A percentile compares a stretch with the other conserved stretches of the same genome.
Conservation (phyloP, 1,284 basidiomycete species). For the Trametes sp. region DNA sequence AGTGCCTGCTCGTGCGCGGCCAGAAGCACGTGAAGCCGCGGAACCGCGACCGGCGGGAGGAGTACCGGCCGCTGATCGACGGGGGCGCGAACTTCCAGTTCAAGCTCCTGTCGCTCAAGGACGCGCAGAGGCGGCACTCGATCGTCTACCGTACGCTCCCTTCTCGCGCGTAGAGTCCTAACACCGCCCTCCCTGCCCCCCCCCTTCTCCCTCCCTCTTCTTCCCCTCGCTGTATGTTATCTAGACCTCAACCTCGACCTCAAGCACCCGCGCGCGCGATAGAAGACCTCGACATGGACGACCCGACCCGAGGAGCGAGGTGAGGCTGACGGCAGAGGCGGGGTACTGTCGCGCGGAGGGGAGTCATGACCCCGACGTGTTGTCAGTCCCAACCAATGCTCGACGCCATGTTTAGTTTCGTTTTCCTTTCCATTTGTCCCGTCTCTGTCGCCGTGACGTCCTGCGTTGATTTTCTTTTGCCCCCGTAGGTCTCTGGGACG, state of each 20-base stretch:
- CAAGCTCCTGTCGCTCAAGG: background rate
- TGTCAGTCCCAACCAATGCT: slow-evolving; percentile 4
- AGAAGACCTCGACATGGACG: too few relatives aligned
- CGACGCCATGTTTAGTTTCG: slow-evolving; percentile 4
- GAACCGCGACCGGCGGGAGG: background rate
- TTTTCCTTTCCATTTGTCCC: too few relatives aligned
- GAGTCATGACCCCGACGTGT: slow-evolving; percentile 10
- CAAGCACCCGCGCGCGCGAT: too few relatives aligned
- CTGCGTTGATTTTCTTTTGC: background rate
- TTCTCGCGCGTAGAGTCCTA: background rate
- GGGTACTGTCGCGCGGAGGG: slow-evolving; percentile 13
- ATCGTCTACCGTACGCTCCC: slow-evolving; percentile 13
- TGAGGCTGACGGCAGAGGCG: too few relatives aligned
- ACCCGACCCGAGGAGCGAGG: too few relatives aligned
- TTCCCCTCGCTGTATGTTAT: background rate
- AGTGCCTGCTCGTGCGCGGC: background rate
- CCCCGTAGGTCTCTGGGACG: background rate
- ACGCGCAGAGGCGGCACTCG: background rate
- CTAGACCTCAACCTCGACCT: background rate
- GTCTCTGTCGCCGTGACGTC: too few relatives aligned
- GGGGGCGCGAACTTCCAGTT: background rate
- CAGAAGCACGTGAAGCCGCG: background rate
- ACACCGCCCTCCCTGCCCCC: too few relatives aligned
- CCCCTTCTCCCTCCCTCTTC: too few relatives aligned
- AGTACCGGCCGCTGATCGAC: background rate